These are phyloP conservation scores for Ustilago vetiveriae DNA, from an alignment of 1,284 basidiomycete species.

Conservation along the genomic window DNA sequence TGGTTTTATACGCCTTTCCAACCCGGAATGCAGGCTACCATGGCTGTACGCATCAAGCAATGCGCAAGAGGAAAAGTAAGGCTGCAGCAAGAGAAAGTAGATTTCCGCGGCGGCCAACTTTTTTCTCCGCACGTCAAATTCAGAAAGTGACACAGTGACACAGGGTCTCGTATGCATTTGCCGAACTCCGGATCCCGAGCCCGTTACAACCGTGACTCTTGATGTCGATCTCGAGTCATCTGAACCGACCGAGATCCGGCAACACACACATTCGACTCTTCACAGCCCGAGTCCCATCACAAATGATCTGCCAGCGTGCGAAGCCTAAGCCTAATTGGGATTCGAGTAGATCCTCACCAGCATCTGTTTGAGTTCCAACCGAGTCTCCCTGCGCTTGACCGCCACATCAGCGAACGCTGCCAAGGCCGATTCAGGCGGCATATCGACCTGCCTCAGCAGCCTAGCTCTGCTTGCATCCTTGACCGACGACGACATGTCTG, in stretches of 20 bases:
- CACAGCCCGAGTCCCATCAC: too few species aligned
- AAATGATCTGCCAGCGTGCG: too few species aligned
- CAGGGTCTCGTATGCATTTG: not conserved
- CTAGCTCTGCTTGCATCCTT: constrained; percentile 5
- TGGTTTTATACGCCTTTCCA: too few species aligned
- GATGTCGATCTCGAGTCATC: not conserved
- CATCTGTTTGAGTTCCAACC: constrained; percentile 48
- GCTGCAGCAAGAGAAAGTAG: too few species aligned
- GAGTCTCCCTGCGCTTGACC: constrained; percentile 21
- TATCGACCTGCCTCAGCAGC: constrained; percentile 33
- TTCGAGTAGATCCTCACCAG: constrained; percentile 43
- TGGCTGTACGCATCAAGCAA: too few species aligned
- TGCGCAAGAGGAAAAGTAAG: too few species aligned
- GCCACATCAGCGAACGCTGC: constrained; percentile 42
- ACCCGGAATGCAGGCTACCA: too few species aligned
- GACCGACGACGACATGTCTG: constrained; percentile 7
- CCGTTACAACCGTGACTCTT: too few species aligned
- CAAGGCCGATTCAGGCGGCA: constrained; percentile 40
- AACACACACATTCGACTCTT: not conserved
- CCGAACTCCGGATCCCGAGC: constrained; percentile 18
- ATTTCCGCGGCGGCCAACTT: too few species aligned
- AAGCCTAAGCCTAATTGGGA: constrained; percentile 20
- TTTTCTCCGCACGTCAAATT: not conserved
- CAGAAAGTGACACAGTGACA: not conserved
- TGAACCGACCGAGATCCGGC: not conserved